These are phyloP conservation scores for Tetrahymena malaccensis DNA, from an alignment of 73 alveolate genomes.

Conservation along the genomic window DNA sequence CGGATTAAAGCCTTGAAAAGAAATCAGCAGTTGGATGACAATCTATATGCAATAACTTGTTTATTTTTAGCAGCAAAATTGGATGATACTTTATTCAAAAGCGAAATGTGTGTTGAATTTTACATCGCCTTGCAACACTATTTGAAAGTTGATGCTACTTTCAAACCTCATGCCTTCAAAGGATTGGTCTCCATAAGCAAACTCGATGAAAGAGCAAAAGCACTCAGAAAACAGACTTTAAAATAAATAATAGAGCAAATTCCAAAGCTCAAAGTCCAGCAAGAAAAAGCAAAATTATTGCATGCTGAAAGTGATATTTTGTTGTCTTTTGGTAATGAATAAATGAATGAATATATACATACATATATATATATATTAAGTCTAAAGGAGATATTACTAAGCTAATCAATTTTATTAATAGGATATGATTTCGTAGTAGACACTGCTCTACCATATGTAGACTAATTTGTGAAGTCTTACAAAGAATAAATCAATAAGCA, in stretches of 20 bases:
- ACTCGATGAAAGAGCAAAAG: background rate
- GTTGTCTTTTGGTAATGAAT: background rate
- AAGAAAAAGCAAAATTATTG: background rate
- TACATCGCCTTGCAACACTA: background rate
- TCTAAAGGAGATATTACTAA: background rate
- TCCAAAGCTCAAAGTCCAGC: background rate
- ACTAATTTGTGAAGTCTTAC: background rate
- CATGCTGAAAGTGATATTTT: background rate
- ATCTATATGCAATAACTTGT: background rate
- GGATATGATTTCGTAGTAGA: background rate
- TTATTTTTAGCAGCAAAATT: background rate
- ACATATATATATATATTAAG: too few relatives aligned
- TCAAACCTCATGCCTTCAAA: background rate
- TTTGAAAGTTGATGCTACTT: background rate
- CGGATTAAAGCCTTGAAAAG: background rate
- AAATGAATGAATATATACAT: too few relatives aligned
- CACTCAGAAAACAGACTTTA: background rate
- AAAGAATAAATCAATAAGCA: background rate
- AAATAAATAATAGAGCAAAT: background rate
- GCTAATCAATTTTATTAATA: background rate
- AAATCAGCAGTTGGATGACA: background rate
- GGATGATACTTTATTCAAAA: background rate
- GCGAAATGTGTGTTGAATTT: background rate
- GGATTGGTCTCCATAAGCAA: background rate
- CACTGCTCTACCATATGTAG: background rate